A percentile compares a stretch with the other conserved stretches of the same genome.
Evolutionary conservation across 352 stramenopile species (phyloP).

Genomic region (Elongisporangium anandrum): DNA sequence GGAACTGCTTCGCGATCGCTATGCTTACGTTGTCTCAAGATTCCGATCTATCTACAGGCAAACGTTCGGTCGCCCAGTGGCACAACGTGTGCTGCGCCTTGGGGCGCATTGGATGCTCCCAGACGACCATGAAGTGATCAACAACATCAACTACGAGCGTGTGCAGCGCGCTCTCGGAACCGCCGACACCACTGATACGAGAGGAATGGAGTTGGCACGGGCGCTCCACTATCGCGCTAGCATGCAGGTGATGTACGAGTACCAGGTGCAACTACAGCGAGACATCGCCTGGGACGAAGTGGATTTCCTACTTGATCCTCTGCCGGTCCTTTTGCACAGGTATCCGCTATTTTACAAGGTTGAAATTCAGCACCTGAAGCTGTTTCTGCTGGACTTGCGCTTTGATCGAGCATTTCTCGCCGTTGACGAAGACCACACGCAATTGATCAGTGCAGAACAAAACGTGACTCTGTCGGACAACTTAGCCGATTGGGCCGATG

Average conservation of each 20-base stretch:
- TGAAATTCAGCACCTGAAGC: conserved; percentile 33
- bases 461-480: conserved; percentile 8
- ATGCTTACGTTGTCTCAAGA: conserved; percentile 15
- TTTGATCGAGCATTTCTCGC: conserved; percentile 57
- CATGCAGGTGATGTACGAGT: conserved; percentile 62
- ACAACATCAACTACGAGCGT: conserved; percentile 61
- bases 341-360: conserved; percentile 43
- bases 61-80: conserved; percentile 38
- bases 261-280: conserved; percentile 55
- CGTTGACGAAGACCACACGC: neutral
- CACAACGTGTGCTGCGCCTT: conserved; percentile 46
- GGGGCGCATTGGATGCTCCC: conserved; percentile 79
- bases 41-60: conserved; percentile 60
- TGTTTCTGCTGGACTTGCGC: conserved; percentile 61
- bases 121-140: conserved; percentile 75
- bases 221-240: conserved; percentile 54
- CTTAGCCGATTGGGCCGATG: conserved; percentile 13
- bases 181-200: neutral
- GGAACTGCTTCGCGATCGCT: conserved; percentile 6
- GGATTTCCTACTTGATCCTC: conserved; percentile 35
- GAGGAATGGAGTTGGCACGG: conserved; percentile 10
- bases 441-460: conserved; percentile 33
- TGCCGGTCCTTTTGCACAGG: conserved; percentile 23
- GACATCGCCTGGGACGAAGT: conserved; percentile 32
- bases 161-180: conserved; percentile 21